Conservation (phyloP, 192 early-diverging fungal genomes). For the Endogone sp. region DNA sequence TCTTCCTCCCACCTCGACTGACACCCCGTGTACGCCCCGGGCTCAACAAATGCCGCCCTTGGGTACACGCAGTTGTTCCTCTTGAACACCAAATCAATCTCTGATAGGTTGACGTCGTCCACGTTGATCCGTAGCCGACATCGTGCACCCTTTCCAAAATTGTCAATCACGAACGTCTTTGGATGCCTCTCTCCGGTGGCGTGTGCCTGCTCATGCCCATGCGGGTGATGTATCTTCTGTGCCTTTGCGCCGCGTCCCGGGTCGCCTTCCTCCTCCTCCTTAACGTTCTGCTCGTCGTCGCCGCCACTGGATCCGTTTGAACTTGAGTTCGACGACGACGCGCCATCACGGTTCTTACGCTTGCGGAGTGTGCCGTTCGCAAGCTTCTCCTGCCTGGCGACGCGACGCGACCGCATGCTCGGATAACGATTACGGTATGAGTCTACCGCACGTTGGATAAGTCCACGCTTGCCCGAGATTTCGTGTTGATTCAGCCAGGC, state of each 20-base stretch:
- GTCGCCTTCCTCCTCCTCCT: neutral
- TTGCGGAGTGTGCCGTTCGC: conserved; percentile 47
- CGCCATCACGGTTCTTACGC: conserved; percentile 11
- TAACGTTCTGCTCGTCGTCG: conserved; percentile 19
- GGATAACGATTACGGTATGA: conserved; percentile 69
- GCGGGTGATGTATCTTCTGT: conserved; percentile 3
- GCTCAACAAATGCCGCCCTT: conserved; percentile 1
- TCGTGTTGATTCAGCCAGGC: conserved; percentile 67
- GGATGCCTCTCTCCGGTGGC: conserved; percentile 21
- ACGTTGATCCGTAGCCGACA: neutral
- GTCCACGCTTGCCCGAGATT: conserved; percentile 64
- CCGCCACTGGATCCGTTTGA: conserved; percentile 40
- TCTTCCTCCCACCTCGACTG: neutral
- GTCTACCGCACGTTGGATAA: conserved; percentile 84
- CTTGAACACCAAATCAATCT: conserved; percentile 4
- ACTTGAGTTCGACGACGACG: conserved; percentile 46
- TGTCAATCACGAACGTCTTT: conserved; percentile 33
- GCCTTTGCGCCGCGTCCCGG: neutral
- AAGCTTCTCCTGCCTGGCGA: conserved; percentile 69
- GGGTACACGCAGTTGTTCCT: conserved; percentile 10
- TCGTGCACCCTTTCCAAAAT: conserved; percentile 2
- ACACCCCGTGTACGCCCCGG: neutral
- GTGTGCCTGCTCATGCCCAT: conserved; percentile 9
- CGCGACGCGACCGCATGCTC: conserved; percentile 68
- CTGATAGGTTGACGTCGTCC: conserved; percentile 8